These are phyloP conservation scores for Geoglossum cookeanum DNA, from an alignment of 2,329 filamentous ascomycete species.

Conservation along the genomic window DNA sequence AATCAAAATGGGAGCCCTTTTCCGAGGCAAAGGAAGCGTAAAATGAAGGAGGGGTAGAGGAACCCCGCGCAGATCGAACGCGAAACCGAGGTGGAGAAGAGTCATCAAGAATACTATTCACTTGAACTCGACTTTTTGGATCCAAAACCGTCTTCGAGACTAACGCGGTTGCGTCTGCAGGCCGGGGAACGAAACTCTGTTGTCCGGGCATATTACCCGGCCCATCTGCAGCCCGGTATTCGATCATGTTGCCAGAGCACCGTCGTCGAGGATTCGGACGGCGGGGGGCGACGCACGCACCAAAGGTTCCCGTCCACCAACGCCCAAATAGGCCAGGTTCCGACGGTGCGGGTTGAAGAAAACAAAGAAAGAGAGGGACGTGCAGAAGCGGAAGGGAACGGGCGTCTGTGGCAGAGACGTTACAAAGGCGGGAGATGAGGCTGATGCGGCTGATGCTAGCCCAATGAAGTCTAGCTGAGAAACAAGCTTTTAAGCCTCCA, in stretches of 20 bases:
- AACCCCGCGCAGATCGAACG: background rate
- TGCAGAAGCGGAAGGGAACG: too few species aligned
- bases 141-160: background rate
- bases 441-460: too few species aligned
- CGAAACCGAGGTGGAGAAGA: background rate
- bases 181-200: background rate
- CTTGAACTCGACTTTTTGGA: background rate
- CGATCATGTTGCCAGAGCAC: background rate
- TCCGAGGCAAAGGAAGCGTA: background rate
- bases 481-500: conserved; percentile 1
- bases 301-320: background rate
- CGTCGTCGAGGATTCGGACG: background rate
- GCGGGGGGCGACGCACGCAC: background rate
- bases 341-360: too few species aligned
- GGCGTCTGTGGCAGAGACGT: background rate
- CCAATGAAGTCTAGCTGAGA: background rate
- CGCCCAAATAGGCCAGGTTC: background rate
- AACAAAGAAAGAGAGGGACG: too few species aligned
- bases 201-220: background rate
- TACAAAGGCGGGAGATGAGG: background rate
- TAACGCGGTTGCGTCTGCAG: background rate
- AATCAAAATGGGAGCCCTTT: background rate
- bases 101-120: background rate
- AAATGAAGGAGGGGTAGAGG: background rate
- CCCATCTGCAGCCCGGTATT: background rate